These are phyloP conservation scores for Cutaneotrichosporon sp. DNA, from an alignment of 1,284 basidiomycete species.

Conservation along the genomic window DNA sequence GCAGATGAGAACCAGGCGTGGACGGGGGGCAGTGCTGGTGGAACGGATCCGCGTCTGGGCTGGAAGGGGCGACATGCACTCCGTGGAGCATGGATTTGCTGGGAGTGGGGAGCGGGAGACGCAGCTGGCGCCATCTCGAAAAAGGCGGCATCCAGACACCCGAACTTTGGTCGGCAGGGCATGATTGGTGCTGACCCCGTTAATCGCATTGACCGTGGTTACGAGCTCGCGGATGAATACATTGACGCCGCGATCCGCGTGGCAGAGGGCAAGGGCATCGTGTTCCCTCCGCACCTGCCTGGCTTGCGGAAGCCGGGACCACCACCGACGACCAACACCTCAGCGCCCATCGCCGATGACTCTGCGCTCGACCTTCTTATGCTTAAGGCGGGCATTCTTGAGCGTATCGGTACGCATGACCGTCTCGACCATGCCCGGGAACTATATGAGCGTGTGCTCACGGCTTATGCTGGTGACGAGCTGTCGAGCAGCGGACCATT, in stretches of 20 bases:
- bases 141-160: constrained; percentile 14
- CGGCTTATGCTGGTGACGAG: constrained; percentile 3
- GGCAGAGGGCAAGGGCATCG: constrained; percentile 32
- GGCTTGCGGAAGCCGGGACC: constrained; percentile 19
- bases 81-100: constrained; percentile 70
- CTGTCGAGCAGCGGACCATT: background rate
- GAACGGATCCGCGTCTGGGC: constrained; percentile 68
- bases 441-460: constrained; percentile 58
- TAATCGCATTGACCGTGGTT: constrained; percentile 37
- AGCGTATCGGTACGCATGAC: constrained; percentile 60
- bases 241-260: constrained; percentile 34
- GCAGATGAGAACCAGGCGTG: constrained; percentile 63
- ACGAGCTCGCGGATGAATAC: constrained; percentile 45
- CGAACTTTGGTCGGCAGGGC: constrained; percentile 23
- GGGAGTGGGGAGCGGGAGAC: constrained; percentile 63
- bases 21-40: constrained; percentile 64
- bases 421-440: constrained; percentile 58
- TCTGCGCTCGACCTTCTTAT: constrained; percentile 60
- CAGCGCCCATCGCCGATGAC: constrained; percentile 16
- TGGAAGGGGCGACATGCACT: constrained; percentile 62
- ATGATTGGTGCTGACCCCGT: constrained; percentile 26
- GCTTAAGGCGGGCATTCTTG: constrained; percentile 62
- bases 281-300: constrained; percentile 36
- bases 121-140: constrained; percentile 27
- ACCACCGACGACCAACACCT: background rate